Conservation (phyloP, 106 monocot species). For the Amphibolis antarctica region DNA sequence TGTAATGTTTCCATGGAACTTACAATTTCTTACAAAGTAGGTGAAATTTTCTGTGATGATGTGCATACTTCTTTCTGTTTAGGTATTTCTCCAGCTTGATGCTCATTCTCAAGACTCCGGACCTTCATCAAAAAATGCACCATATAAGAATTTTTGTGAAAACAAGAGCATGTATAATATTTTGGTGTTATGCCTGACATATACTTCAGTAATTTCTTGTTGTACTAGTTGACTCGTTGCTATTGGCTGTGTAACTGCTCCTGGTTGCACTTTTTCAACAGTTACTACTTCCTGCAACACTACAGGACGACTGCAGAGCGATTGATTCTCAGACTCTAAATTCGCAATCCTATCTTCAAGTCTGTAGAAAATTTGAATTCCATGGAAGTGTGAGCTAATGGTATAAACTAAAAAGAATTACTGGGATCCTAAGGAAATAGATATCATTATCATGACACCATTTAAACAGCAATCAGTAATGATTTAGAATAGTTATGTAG, state of each 20-base stretch:
- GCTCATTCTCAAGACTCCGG: slow-evolving; percentile 44
- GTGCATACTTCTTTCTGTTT: slow-evolving; percentile 32
- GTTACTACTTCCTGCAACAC: slow-evolving; percentile 20
- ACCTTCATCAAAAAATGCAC: slow-evolving; percentile 11
- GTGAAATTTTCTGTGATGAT: neutral
- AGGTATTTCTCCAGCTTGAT: slow-evolving; percentile 18
- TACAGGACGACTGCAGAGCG: slow-evolving; percentile 36
- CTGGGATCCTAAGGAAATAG: too few relatives aligned
- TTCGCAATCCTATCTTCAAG: slow-evolving; percentile 51
- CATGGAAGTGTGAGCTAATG: neutral
- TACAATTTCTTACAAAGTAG: neutral
- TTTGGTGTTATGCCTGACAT: neutral
- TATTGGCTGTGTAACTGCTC: slow-evolving; percentile 2
- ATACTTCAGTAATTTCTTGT: slow-evolving; percentile 26
- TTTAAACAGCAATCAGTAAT: neutral
- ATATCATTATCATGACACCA: neutral
- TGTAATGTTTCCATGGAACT: neutral
- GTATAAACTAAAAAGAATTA: too few relatives aligned
- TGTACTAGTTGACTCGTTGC: neutral
- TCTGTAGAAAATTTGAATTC: slow-evolving; percentile 14
- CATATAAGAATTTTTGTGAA: neutral
- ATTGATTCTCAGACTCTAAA: slow-evolving; percentile 64
- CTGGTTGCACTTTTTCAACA: slow-evolving; percentile 15
- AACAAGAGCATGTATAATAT: neutral
- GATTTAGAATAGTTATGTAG: neutral